Base-by-base conservation (phyloP, 805 yeast species). In the Candida xyloterini region DNA sequence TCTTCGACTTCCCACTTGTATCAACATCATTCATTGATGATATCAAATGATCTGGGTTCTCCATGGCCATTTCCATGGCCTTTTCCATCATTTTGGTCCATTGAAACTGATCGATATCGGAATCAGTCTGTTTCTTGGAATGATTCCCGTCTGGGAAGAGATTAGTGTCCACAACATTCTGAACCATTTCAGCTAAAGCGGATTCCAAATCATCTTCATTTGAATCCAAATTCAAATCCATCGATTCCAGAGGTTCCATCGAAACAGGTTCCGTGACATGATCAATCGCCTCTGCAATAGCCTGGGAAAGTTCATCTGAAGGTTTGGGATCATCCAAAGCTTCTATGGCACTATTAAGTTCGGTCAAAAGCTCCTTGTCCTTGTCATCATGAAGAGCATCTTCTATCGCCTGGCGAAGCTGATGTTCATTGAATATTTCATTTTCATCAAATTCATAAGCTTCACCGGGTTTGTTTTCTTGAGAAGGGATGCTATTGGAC, bases 31-130 rank as follows among this genome's bases (percentile, higher is more conserved):
- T 49, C 61, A 62, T 68, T 54, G 52, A 71, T 52, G 60, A 74
- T 59, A 52, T 59, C 56, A 48, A 44, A 10, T 63, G 55, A 14
- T 53, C 62, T 10, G 83, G 83, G 44, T 80, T 77, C 44, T 77
- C 82, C 70, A 79, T 77, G 0, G 90, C 93, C 81, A 84, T 71
- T 33, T 76, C 76, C 65, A 84, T 72, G 1, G 91, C 93, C 62
- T 81, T 81, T 47, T 81, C 87, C 70, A 84, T 73, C 47, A 84
- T 84, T 48, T 77, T 83, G 51, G 77, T 80, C 78, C 84, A 72
- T 42, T 71, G 75, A 40, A 65, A 53, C 38, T 66, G 70, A 51
- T 81, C 86, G 43, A 81, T 65, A 23, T 67, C 75, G 26, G 66
- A 73, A 26, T 58, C 43, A 13, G 31, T 32, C 30, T 32, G 27